These are phyloP conservation scores for Lodderomyces elongisporus DNA, from an alignment of 1,139 yeast genomes.

Conservation along the genomic window DNA sequence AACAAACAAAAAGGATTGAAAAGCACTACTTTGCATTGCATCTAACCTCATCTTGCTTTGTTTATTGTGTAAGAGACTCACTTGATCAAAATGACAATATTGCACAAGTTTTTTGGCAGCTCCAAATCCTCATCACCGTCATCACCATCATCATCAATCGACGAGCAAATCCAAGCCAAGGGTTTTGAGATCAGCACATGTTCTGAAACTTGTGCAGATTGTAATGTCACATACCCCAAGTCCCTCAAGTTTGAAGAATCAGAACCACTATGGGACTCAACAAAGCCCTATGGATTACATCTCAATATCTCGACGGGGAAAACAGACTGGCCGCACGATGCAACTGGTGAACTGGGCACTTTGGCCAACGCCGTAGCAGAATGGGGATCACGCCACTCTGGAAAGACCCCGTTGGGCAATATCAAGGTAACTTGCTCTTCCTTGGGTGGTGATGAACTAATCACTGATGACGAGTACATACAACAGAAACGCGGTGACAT, in stretches of 20 bases:
- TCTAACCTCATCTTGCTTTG: too few species aligned
- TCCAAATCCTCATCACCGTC: too few species aligned
- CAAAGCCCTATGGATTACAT: conserved; percentile 66
- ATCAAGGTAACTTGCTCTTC: conserved; percentile 54
- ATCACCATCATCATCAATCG: conserved; percentile 7
- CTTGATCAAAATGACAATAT: too few species aligned
- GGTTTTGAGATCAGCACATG: conserved; percentile 45
- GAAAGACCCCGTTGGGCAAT: conserved; percentile 16
- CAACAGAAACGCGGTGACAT: conserved; percentile 49
- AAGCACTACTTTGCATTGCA: too few species aligned
- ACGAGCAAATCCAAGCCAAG: conserved; percentile 21
- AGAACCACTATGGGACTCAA: conserved; percentile 61
- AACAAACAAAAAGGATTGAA: too few species aligned
- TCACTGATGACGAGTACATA: conserved; percentile 37
- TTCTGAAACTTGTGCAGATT: conserved; percentile 45
- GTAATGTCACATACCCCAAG: conserved; percentile 50
- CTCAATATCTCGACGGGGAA: conserved; percentile 78
- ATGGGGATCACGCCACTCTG: conserved; percentile 38
- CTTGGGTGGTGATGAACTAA: conserved; percentile 33
- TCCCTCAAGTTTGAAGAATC: conserved; percentile 46
- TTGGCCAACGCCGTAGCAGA: conserved; percentile 45
- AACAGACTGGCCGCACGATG: conserved; percentile 79
- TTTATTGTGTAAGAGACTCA: too few species aligned
- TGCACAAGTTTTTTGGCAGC: conserved; percentile 7
- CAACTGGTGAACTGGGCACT: conserved; percentile 49